Base-by-base conservation (phyloP, 2,329 filamentous ascomycete species). In the Phialophora tarda region DNA sequence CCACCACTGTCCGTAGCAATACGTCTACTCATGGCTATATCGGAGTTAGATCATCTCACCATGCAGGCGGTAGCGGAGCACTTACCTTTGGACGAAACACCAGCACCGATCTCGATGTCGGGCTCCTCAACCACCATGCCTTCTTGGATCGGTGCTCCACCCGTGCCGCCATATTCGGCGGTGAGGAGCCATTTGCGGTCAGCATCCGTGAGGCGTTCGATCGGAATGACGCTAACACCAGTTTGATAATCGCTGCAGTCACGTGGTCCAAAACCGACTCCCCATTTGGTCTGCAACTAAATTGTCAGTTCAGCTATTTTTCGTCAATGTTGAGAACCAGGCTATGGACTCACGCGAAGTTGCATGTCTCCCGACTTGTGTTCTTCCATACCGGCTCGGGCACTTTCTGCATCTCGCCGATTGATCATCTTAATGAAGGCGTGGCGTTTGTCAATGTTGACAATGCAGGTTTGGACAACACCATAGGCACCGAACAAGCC, bases 401-500 rank as follows among this genome's bases (percentile, higher is more conserved):
- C 95, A 69, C 78, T 82, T 66, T 96, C 85, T 14, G 95, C 94
- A 78, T 97, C 92, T 69, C 88, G 85, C 44, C 96, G 92, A 70
- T 88, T 95, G 72, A 95, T 86, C 95, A 99, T 99, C 81, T 99
- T 99, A 75, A 99, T 94, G 77, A 99, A 99, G 5, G 95, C 95
- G 78, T 99, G 95, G 21, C 95, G 91, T 81, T 98, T 99, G 75
- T 99, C 95, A 75, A 92, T 91, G 81, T 99, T 98, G 72, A 97
- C 93, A 71, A 99, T 99, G 79, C 94, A 98, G 1, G 94, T 97
- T 79, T 99, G 95, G 3, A 99, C 95, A 61, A 89, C 84, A 66
- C 95, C 95, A 75, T 89, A 97, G 54, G 88, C 88, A 74, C 83
- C 84, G 78, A 99, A 99, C 53, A 96, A 88, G 59, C 82, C 82